Base-by-base conservation (phyloP, 768 basidiomycete genomes). In the Termitomyces sp. region DNA sequence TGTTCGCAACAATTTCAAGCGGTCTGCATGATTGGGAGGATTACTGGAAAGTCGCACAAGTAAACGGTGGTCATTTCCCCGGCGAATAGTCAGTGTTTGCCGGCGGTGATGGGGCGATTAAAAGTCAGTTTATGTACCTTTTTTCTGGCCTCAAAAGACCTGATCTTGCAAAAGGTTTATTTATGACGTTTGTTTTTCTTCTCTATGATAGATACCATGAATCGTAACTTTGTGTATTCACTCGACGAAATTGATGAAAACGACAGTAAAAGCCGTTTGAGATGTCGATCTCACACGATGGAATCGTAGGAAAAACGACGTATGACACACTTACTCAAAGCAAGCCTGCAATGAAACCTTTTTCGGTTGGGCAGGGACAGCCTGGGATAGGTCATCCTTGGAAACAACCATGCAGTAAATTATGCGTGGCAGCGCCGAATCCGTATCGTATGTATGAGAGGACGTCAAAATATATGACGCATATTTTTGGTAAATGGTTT, bases 11-110 rank as follows among this genome's bases (percentile, higher is more conserved):
- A 8, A 64, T 64, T 28, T 56, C 50, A 40, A 64, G 36, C 28
- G 61, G 63, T 16, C 57, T 46, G 42, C 56, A 62, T 48, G 53
- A 50, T 13, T 64, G 63, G 63, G 53, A 62, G 46, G 61, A 64
- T 38, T 62, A 62, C n/a, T 64, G 63, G 63, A 53, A 26, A 32
- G 58, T 64, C 40, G 61, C 63, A 5, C 55, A 62, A 53, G 58
- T 40, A 9, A 64, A 64, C 33, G 61, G 63, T 1, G 63, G 63
- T 2, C 61, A 62, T 51, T 64, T 61, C 42, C 63, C 63, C 18
- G 63, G 63, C 16, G 56, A 64, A 36, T 64, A 35, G 60, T n/a
- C 32, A 24, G 26, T 10, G 2, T 36, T 12, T 33, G 43, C 24
- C 20, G 28, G 33, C 10, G 32, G 43, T 4, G 36, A 49, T 49